Base-by-base conservation (phyloP, 768 basidiomycete genomes). In the Termitomyces sp. region DNA sequence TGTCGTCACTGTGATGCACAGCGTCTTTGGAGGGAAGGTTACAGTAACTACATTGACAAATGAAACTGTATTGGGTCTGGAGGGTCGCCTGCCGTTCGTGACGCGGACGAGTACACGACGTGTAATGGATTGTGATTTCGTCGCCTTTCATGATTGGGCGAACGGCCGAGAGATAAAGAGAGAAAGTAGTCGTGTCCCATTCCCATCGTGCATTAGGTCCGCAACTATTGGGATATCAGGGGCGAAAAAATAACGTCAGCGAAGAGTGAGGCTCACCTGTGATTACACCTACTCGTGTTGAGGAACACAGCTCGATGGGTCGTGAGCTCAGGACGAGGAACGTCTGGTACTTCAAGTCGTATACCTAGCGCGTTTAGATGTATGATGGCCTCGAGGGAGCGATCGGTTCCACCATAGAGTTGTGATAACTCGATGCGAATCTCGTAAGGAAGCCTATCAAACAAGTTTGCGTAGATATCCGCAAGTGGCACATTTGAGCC, bases 41-140 rank as follows among this genome's bases (percentile, higher is more conserved):
- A 55, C 77, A 78, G 39, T 60, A 62, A 1, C 51, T 16, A 63
- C 78, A 80, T 13, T 20, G 39, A 61, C 78, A 80, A 8, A 69
- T 58, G 65, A 79, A 79, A 32, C 62, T 64, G 66, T 74, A 78
- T 45, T 55, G 55, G 3, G 49, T 38, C 6, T 58, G 63, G 2
- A 79, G 68, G 20, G 57, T 35, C 32, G 61, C 56, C 28, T 66
- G 65, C 9, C 74, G 71, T 20, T 65, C 62, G 9, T 61, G 50
- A 24, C 68, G 68, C 9, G 74, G 52, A 2, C 65, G 63, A 2
- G 68, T 62, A 2, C 70, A 68, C 1, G 72, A 48, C 22, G 73
- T 68, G 64, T 79, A 80, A 0, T 71, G 57, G 24, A 79, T 71
- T 3, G 76, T 76, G 58, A 80, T 76, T 65, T 80, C 77, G 28